Conservation (phyloP, 2,329 filamentous ascomycete species). For the Sporothrix dimorphospora region DNA sequence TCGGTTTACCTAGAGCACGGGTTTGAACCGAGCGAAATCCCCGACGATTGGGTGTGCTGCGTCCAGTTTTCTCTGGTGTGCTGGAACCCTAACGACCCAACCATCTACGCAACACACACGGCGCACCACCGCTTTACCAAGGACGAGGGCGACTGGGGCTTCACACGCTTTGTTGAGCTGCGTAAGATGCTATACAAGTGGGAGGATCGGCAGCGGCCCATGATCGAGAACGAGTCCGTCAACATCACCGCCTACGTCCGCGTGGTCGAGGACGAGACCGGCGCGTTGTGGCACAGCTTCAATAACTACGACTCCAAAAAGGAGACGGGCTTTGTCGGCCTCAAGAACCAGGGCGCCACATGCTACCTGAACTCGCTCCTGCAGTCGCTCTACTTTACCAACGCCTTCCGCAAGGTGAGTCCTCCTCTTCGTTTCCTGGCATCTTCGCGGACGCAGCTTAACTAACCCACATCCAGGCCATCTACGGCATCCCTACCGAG, state of each 20-base stretch:
- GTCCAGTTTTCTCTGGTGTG: conserved; percentile 93
- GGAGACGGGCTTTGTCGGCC: conserved; percentile 93
- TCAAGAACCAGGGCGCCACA: conserved; percentile 95
- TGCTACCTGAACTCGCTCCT: conserved; percentile 86
- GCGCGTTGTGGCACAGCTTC: conserved; percentile 89
- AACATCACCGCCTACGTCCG: conserved; percentile 84
- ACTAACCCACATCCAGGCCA: conserved; percentile 61
- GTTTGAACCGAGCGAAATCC: conserved; percentile 72
- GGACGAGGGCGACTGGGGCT: conserved; percentile 97
- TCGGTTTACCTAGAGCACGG: conserved; percentile 98
- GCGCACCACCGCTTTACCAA: conserved; percentile 96
- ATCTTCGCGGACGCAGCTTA: not conserved
- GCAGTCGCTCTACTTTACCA: conserved; percentile 84
- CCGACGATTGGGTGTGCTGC: conserved; percentile 94
- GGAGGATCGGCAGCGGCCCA: conserved; percentile 67
- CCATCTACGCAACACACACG: conserved; percentile 75
- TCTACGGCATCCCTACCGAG: conserved; percentile 95
- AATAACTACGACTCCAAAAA: conserved; percentile 98
- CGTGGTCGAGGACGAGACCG: conserved; percentile 83
- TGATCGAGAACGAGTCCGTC: conserved; percentile 75
- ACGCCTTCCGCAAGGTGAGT: conserved; percentile 84
- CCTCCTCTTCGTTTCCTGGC: not conserved
- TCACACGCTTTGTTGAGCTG: conserved; percentile 93
- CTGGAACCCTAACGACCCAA: conserved; percentile 93
- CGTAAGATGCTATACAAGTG: conserved; percentile 78